These are phyloP conservation scores for Globisporangium rhizosaccharum DNA, from an alignment of 352 stramenopile genomes.

Conservation along the genomic window DNA sequence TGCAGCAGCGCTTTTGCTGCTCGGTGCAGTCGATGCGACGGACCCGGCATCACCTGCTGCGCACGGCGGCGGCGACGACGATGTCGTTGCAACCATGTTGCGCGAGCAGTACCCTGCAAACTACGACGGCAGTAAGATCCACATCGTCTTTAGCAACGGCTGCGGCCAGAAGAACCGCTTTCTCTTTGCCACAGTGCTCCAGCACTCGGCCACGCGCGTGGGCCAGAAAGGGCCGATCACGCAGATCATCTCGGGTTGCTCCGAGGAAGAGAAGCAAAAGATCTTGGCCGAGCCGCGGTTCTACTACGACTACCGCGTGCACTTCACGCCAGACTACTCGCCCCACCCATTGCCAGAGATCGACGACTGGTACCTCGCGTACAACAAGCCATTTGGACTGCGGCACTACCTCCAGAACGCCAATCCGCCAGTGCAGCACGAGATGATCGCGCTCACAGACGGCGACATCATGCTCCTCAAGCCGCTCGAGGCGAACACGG, in stretches of 20 bases:
- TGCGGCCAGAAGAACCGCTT: too few relatives aligned
- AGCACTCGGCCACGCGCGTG: slow-evolving; percentile 35
- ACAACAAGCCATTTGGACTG: slow-evolving; percentile 53
- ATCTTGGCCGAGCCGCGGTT: slow-evolving; percentile 32
- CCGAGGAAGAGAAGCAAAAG: slow-evolving; percentile 18
- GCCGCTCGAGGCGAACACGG: slow-evolving; percentile 34
- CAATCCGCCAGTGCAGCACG: slow-evolving; percentile 31
- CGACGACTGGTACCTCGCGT: too few relatives aligned
- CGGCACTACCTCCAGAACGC: slow-evolving; percentile 44
- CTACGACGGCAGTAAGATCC: too few relatives aligned
- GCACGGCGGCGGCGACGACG: slow-evolving; percentile 34
- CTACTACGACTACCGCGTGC: slow-evolving; percentile 41
- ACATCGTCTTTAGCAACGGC: too few relatives aligned
- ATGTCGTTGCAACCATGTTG: not conserved
- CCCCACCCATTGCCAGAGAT: slow-evolving; percentile 29
- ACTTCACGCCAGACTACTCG: slow-evolving; percentile 45
- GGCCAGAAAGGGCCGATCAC: slow-evolving; percentile 42
- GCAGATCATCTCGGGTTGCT: slow-evolving; percentile 44
- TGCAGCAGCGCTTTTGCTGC: not conserved
- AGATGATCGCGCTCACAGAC: too few relatives aligned
- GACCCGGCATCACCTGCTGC: slow-evolving; percentile 29
- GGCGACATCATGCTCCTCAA: slow-evolving; percentile 15
- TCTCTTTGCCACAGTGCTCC: too few relatives aligned
- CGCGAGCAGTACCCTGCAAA: too few relatives aligned
- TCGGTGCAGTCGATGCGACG: not conserved